Base-by-base conservation (phyloP, 768 basidiomycete species). In the Suillus hirtellus region DNA sequence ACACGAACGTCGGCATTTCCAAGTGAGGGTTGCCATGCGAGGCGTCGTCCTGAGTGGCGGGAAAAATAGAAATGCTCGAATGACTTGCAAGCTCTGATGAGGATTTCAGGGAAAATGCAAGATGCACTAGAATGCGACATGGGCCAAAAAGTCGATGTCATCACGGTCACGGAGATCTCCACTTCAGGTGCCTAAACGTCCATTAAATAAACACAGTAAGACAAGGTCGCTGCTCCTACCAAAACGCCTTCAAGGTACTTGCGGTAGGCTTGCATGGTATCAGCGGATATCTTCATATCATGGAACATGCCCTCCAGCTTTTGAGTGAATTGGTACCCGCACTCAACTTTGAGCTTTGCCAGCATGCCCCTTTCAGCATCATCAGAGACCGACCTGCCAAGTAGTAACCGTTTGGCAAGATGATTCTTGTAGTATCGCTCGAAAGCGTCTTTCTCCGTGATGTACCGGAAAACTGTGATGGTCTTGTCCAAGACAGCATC, bases 251-350 rank as follows among this genome's bases (percentile, higher is more conserved):
- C 80, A 34, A 95, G 75, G 72, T 85, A 78, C 11, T 78, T 78
- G 49, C 84, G 84, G 73, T 95, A 99, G 5, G 84, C 86, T 42
- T 84, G 79, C 83, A 90, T 91, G 17, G 87, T 88, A 62, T 99
- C 97, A 21, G 80, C 76, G 6, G 94, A 96, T 35, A 96, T 74
- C 70, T 88, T 92, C 88, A 99, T 95, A 72, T 99, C 96, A 67
- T 93, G 84, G 85, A 99, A 97, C 96, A 99, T 99, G 63, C 96
- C 96, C 75, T 99, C 96, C 70, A 99, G 80, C 74, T 96, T 96
- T 77, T 96, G 94, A 1, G 97, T 99, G 76, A 99, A 99, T 72
- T 96, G 94, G 69, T 89, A 90, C 8, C 96, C 96, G 70, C 92
- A 96, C 77, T 99, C 96, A 31, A 96, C 84, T 78, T 98, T 98